phyloP scores from a whole-genome alignment of 2,329 filamentous ascomycete species.

The Diplodia intermedia region DNA sequence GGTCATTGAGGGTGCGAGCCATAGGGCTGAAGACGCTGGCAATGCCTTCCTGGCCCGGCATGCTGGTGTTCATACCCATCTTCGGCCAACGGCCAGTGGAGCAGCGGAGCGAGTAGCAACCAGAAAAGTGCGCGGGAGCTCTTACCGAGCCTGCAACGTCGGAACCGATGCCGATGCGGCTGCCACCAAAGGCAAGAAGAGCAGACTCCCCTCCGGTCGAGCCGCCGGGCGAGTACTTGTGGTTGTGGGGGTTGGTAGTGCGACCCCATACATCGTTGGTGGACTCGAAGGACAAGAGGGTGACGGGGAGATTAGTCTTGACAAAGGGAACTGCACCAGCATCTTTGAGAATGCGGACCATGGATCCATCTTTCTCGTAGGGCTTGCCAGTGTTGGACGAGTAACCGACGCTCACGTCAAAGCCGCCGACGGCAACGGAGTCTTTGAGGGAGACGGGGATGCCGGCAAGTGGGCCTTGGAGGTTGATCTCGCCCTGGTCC shows the following conservation, averaged over 20 bases:
- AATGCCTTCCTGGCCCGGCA: conserved; percentile 91
- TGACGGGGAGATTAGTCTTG: conserved; percentile 90
- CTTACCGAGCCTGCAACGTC: conserved; percentile 91
- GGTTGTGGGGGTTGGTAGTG: conserved; percentile 81
- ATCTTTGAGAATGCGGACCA: conserved; percentile 80
- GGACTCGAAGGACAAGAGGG: conserved; percentile 84
- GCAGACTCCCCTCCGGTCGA: conserved; percentile 87
- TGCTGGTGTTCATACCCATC: conserved; percentile 80
- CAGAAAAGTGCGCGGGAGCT: conserved; percentile 85
- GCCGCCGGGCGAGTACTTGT: conserved; percentile 84
- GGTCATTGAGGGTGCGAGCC: conserved; percentile 82
- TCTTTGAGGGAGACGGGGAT: conserved; percentile 87
- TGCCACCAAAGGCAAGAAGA: conserved; percentile 78
- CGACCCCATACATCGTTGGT: conserved; percentile 82
- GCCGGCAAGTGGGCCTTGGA: conserved; percentile 82
- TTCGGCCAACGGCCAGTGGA: conserved; percentile 92
- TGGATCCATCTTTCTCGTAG: conserved; percentile 69
- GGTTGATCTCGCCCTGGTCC: conserved; percentile 65
- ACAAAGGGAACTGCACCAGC: conserved; percentile 88
- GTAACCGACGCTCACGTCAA: conserved; percentile 83
- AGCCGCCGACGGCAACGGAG: conserved; percentile 77
- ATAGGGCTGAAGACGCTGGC: conserved; percentile 91
- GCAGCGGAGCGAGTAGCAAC: conserved; percentile 85
- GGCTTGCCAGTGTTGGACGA: conserved; percentile 75
- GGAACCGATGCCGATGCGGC: conserved; percentile 86